Conservation (phyloP, 2,329 filamentous ascomycete genomes). For the Pseudocercospora pini-densiflorae region DNA sequence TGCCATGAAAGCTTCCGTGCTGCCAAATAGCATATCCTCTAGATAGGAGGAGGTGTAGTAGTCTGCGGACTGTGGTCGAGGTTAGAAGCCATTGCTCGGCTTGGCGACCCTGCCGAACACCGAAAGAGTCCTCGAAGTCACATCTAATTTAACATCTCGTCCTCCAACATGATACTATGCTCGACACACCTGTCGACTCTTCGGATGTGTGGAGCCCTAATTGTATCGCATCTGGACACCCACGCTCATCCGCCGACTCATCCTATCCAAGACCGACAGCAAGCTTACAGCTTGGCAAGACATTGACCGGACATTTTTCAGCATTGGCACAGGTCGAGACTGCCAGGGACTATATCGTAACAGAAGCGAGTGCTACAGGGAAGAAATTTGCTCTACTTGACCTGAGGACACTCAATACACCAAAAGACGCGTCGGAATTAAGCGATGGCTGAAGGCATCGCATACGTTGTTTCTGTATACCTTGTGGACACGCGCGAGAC, state of each 20-base stretch:
- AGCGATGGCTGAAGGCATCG: background rate
- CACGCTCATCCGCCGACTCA: background rate
- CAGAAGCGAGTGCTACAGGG: too few species aligned
- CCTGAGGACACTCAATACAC: background rate
- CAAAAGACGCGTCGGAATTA: background rate
- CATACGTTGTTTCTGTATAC: background rate
- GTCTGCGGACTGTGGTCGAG: too few species aligned
- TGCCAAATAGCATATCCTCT: too few species aligned
- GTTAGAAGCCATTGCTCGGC: too few species aligned
- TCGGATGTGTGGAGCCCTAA: too few species aligned
- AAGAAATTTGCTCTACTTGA: background rate
- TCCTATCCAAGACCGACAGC: background rate
- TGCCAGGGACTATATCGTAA: background rate
- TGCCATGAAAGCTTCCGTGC: too few species aligned
- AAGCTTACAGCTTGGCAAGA: background rate
- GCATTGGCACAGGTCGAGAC: background rate
- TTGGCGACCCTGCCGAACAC: too few species aligned
- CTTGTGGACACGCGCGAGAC: background rate
- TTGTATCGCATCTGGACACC: background rate
- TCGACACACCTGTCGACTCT: too few species aligned
- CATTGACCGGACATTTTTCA: background rate
- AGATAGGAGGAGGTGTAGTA: too few species aligned
- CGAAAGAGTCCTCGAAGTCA: too few species aligned
- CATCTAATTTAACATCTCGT: too few species aligned
- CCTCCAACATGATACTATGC: too few species aligned